phyloP scores from a whole-genome alignment of 2,329 filamentous ascomycete species.

The Neophaeococcomyces mojaviensis region DNA sequence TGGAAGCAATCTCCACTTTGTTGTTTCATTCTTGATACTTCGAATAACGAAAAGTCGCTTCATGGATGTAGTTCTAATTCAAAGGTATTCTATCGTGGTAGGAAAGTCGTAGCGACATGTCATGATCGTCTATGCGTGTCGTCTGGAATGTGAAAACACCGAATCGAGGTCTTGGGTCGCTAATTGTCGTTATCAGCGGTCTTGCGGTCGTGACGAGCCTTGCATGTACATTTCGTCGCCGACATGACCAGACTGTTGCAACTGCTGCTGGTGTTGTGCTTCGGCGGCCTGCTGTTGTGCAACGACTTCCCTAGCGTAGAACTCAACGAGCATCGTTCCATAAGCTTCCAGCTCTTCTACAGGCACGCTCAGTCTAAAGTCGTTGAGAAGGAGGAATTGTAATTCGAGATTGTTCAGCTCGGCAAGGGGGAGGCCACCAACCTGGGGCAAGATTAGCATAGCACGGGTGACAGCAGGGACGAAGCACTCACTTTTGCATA shows the following conservation, averaged over 20 bases:
- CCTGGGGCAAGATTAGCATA: conserved; percentile 47
- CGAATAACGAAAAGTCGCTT: background rate
- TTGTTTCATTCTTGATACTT: background rate
- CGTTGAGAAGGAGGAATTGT: conserved; percentile 90
- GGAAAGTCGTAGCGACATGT: conserved; percentile 2
- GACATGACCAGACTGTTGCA: conserved; percentile 10
- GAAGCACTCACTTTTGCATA: conserved; percentile 80
- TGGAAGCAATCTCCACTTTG: background rate
- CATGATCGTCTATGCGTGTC: background rate
- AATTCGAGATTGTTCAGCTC: conserved; percentile 95
- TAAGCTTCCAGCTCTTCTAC: conserved; percentile 96
- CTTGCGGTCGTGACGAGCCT: background rate
- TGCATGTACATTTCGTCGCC: conserved; percentile 21
- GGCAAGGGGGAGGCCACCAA: conserved; percentile 81
- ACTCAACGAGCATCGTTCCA: conserved; percentile 96
- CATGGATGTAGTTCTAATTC: background rate
- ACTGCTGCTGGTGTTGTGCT: conserved; percentile 5
- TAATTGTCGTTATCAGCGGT: background rate
- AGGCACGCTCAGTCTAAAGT: conserved; percentile 86
- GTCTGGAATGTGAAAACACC: background rate
- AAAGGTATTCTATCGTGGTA: conserved; percentile 4
- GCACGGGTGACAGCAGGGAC: background rate
- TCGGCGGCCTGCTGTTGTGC: conserved; percentile 45
- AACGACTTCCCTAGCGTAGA: conserved; percentile 87
- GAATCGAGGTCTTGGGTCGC: background rate